Evolutionary conservation across 1,139 yeast species (phyloP), one percentile per base, ranked within the genome.

Genomic region (Diutina siamensis): DNA sequence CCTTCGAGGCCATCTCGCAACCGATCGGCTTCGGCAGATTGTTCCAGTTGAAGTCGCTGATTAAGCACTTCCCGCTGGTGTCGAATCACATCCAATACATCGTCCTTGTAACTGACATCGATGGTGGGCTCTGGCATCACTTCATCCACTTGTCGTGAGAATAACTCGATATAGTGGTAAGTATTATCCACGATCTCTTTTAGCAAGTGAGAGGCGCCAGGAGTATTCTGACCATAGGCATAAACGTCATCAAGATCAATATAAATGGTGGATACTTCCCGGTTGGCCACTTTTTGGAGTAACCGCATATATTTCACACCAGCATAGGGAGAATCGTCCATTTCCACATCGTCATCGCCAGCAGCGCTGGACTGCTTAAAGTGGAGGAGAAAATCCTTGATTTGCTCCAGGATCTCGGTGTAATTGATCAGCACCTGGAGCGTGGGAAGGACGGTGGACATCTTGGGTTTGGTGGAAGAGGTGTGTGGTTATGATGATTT

Each of bases 21-120:
- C 49, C 57, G 59, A 51, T 62, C 61, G 49, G 59, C 58, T 49
- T 79, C 84, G 44, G 76, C 80, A 46, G 73, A 70, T 48, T 76
- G 74, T 54, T 85, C 94, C 52, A 76, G 81, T 51, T 78, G 78
- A 44, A 81, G 69, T 50, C 89, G 74, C 55, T 78, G 78, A 60
- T 92, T 92, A 56, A 95, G 76, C 60, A 85, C 74, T 55, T 76
- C 79, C 60, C 99, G 76, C 66, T 92, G 97, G 57, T 86, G 89
- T 53, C 89, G 71, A 49, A 94, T 87, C 48, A 92, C 95, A 59
- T 94, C 98, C 55, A 94, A 68, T 10, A 92, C 97, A 54, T 87
- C 95, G 59, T 88, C 97, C 54, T 80, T 80, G 61, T 84, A 86
- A 44, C 81, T 68, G 46, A 89, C 71, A 52, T 86, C 92, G 47